Base-by-base conservation (phyloP, 2,329 filamentous ascomycete species). In the Fusarium graminum region DNA sequence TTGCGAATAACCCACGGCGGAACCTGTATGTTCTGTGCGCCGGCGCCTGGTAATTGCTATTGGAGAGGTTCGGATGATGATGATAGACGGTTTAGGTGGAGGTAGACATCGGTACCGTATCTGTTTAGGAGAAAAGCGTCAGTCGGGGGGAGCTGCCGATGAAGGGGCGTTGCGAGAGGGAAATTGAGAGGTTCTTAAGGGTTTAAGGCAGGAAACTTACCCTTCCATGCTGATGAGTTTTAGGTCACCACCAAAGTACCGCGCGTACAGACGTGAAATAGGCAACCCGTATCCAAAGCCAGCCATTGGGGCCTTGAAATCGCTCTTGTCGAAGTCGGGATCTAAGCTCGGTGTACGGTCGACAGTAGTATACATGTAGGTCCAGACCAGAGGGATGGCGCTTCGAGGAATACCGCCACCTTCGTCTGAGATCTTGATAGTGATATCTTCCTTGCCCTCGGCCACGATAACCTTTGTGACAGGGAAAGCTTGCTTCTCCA, bases 201-300 rank as follows among this genome's bases (percentile, higher is more conserved):
- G 44, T 52, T 17, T 50, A 32, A 47, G 32, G 59, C 46, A 34
- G 13, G 19, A 42, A 53, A 77, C 91, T 84, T 83, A 97, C 92
- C 95, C 95, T 84, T 99, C 95, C 95, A 99, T 99, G 78, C 93
- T 97, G 75, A 99, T 99, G 77, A 99, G 80, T 80, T 98, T 98
- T 73, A 99, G 79, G 78, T 99, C 95, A 59, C 95, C 95, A 60
- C 95, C 95, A 81, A 99, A 99, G 81, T 99, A 99, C 69, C 95
- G 85, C 54, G 95, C 95, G 74, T 99, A 99, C 51, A 99, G 83
- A 68, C 95, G 85, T 70, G 92, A 97, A 65, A 99, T 98, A 0
- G 95, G 95, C 68, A 99, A 78, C 16, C 95, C 95, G 74, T 99
- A 99, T n/a, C 95, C 95, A 75, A 98, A 99, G 3, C 95, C 95